Conservation (phyloP, 129 eudicot genomes). For the Centaurea solstitialis region DNA sequence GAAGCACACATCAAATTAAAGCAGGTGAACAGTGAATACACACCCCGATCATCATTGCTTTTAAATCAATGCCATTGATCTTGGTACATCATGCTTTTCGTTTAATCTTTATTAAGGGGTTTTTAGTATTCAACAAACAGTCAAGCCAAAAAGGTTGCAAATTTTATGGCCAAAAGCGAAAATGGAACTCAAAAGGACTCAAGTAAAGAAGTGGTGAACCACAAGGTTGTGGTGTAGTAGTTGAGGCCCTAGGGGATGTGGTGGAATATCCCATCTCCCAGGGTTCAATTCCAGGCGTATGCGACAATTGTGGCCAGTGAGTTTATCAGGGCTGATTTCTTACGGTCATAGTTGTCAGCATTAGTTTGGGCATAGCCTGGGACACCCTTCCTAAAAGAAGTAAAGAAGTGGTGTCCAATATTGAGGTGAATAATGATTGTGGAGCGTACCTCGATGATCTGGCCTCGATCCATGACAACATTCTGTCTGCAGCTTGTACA, state of each 20-base stretch:
- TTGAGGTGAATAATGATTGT: slow-evolving; percentile 1
- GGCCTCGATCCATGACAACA: slow-evolving; percentile 90
- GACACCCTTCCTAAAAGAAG: not conserved
- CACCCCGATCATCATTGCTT: not conserved
- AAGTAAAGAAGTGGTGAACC: not conserved
- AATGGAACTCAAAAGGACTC: not conserved
- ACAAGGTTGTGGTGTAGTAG: too few relatives aligned
- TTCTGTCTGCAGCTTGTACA: slow-evolving; percentile 95
- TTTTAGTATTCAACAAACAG: not conserved
- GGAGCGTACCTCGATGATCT: slow-evolving; percentile 76
- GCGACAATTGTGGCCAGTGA: too few relatives aligned
- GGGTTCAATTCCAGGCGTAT: too few relatives aligned
- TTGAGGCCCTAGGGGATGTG: too few relatives aligned
- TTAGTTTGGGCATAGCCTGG: too few relatives aligned
- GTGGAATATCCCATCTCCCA: too few relatives aligned
- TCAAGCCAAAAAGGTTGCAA: not conserved
- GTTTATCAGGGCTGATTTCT: too few relatives aligned
- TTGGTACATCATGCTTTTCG: not conserved
- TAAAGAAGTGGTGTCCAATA: not conserved
- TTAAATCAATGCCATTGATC: not conserved
- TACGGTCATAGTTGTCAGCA: too few relatives aligned
- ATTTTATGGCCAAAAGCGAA: not conserved
- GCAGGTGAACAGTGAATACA: too few relatives aligned
- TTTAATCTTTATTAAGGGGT: not conserved
- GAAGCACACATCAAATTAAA: too few relatives aligned